Percentiles rank a stretch among this genome's conserved stretches.
Evolutionary conservation across 768 basidiomycete genomes (phyloP).

Genomic region (Leccinum subgranulosum): DNA sequence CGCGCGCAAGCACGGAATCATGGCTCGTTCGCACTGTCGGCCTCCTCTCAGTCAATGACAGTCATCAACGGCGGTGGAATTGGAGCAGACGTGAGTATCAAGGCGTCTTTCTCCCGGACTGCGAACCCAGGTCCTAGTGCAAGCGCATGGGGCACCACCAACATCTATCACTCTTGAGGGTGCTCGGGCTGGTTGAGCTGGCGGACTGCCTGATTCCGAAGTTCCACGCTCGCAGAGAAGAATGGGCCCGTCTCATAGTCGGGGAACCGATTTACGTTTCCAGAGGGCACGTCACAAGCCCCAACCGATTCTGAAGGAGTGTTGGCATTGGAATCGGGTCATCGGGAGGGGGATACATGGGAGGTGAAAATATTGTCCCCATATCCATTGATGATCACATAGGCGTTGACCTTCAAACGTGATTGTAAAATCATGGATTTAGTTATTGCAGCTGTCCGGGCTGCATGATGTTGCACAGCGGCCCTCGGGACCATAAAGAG

Average conservation of each 20-base stretch:
- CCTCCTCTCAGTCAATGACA: constrained; percentile 1
- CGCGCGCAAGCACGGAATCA: constrained; percentile 32
- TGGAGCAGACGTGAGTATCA: neutral
- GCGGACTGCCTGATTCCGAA: constrained; percentile 16
- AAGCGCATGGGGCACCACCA: constrained; percentile 1
- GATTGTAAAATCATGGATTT: too few relatives aligned
- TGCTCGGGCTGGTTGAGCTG: too few relatives aligned
- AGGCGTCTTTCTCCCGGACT: constrained; percentile 1
- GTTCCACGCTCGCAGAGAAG: neutral
- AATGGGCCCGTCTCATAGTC: neutral
- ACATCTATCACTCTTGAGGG: constrained; percentile 39
- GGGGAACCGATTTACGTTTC: neutral
- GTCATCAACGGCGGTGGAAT: neutral
- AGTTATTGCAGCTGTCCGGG: too few relatives aligned
- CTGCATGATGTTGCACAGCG: too few relatives aligned
- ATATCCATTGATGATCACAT: too few relatives aligned
- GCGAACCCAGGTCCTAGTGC: neutral
- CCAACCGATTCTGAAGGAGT: neutral
- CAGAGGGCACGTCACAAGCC: neutral
- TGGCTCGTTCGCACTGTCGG: constrained; percentile 60
- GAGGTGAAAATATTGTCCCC: too few relatives aligned
- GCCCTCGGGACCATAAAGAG: too few relatives aligned
- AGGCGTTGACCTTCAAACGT: too few relatives aligned
- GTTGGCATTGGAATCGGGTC: neutral
- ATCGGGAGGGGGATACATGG: neutral